phyloP scores from a whole-genome alignment of 2,329 filamentous ascomycete species.

The Dryadomyces quercus-mongolicae region DNA sequence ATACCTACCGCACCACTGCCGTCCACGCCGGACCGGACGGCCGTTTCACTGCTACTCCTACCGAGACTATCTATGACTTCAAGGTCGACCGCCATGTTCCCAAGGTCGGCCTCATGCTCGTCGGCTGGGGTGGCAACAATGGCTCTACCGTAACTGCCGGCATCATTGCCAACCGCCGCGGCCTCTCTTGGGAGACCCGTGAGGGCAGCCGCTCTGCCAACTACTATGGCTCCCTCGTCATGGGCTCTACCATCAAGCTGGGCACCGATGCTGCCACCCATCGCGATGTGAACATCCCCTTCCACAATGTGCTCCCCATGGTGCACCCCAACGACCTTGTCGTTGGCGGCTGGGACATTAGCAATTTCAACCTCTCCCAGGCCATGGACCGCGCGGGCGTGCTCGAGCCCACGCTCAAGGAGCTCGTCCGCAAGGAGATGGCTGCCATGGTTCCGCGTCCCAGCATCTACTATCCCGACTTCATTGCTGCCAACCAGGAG shows the following conservation, averaged over 20 bases:
- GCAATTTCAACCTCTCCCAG: constrained; percentile 72
- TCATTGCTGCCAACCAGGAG: constrained; percentile 97
- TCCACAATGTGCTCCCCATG: constrained; percentile 91
- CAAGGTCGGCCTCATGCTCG: constrained; percentile 93
- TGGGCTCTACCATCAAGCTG: constrained; percentile 95
- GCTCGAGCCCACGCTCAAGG: constrained; percentile 89
- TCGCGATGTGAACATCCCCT: constrained; percentile 90
- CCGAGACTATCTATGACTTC: constrained; percentile 90
- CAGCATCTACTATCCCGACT: constrained; percentile 97
- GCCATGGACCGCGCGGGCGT: constrained; percentile 95
- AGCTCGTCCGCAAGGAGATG: constrained; percentile 87
- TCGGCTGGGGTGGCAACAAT: constrained; percentile 97
- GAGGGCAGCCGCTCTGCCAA: constrained; percentile 78
- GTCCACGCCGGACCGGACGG: constrained; percentile 59
- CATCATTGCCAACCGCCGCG: constrained; percentile 87
- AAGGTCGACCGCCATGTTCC: constrained; percentile 89
- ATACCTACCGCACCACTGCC: constrained; percentile 89
- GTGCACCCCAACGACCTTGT: constrained; percentile 92
- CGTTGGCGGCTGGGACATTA: constrained; percentile 97
- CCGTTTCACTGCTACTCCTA: constrained; percentile 71
- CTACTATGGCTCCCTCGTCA: constrained; percentile 96
- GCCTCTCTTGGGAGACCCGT: constrained; percentile 84
- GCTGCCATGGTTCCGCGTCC: constrained; percentile 75
- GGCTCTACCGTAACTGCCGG: constrained; percentile 93
- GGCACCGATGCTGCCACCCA: constrained; percentile 74